A percentile compares a stretch with the other conserved stretches of the same genome.
Conservation (phyloP, 345 rosid genomes). For the Trapa bicornis region DNA sequence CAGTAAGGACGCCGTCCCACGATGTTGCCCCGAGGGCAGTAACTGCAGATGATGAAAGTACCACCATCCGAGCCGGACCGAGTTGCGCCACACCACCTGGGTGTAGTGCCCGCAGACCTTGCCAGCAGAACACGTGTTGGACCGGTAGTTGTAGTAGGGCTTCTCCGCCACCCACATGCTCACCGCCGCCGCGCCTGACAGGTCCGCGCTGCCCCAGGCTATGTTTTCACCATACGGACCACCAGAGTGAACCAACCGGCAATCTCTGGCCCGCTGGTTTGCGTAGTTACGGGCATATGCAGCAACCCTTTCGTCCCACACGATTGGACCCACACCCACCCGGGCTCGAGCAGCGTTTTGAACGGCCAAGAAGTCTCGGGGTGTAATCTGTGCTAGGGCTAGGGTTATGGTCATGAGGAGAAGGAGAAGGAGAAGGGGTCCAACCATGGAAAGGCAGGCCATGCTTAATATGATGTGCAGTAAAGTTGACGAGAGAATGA, state of each 20-base stretch:
- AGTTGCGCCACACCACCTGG: constrained; percentile 4
- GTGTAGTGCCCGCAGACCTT: constrained; percentile 5
- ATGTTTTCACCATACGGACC: constrained; percentile 9
- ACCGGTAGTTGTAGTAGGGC: background rate
- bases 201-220: background rate
- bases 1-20: background rate
- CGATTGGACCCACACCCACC: constrained; percentile 17
- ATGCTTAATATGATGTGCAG: too few relatives aligned
- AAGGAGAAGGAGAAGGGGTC: too few relatives aligned
- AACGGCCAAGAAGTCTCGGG: background rate
- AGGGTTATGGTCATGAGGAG: too few relatives aligned
- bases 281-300: constrained; percentile 5
- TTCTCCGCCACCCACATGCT: constrained; percentile 6
- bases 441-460: too few relatives aligned
- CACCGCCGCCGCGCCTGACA: background rate
- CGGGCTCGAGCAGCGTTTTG: constrained; percentile 20
- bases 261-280: background rate
- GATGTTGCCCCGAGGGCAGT: background rate
- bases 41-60: background rate
- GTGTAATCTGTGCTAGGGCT: too few relatives aligned
- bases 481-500: too few relatives aligned
- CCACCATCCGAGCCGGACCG: constrained; percentile 1
- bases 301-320: constrained; percentile 27
- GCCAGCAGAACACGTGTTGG: background rate
- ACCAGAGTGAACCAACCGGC: background rate